Conservation (phyloP, 345 rosid genomes). For the Brassica napus region DNA sequence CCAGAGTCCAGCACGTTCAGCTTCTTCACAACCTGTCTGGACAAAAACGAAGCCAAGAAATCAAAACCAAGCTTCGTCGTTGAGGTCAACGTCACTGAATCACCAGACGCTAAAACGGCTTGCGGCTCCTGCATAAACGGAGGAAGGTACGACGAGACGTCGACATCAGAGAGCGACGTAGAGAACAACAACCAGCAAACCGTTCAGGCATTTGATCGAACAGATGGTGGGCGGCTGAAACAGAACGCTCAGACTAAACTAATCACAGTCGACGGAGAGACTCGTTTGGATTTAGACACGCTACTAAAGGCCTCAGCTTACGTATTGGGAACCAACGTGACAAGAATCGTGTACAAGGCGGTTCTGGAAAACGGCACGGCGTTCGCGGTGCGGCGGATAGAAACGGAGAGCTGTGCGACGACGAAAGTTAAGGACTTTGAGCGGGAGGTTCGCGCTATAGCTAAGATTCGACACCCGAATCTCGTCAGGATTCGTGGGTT, state of each 20-base stretch:
- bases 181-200: constrained; percentile 38
- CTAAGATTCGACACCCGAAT: constrained; percentile 74
- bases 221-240: constrained; percentile 19
- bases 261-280: constrained; percentile 66
- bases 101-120: constrained; percentile 40
- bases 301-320: constrained; percentile 86
- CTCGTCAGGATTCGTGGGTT: constrained; percentile 73
- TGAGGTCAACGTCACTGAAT: constrained; percentile 14
- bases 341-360: constrained; percentile 78
- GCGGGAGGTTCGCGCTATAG: constrained; percentile 51
- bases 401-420: constrained; percentile 50
- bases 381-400: constrained; percentile 81
- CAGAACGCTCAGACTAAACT: constrained; percentile 44
- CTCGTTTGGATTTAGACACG: constrained; percentile 64
- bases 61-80: constrained; percentile 32
- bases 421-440: constrained; percentile 66
- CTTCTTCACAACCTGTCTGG: constrained; percentile 38
- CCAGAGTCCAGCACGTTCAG: constrained; percentile 29
- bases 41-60: constrained; percentile 29
- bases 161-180: constrained; percentile 47
- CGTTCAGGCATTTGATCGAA: constrained; percentile 22
- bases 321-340: constrained; percentile 58
- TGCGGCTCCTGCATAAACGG: constrained; percentile 60
- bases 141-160: constrained; percentile 39
- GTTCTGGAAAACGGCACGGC: constrained; percentile 69